A percentile compares a stretch with the other conserved stretches of the same genome.
These are phyloP conservation scores for Calonectria hawksworthii DNA, from an alignment of 2,329 filamentous ascomycete species.

Conservation along the genomic window DNA sequence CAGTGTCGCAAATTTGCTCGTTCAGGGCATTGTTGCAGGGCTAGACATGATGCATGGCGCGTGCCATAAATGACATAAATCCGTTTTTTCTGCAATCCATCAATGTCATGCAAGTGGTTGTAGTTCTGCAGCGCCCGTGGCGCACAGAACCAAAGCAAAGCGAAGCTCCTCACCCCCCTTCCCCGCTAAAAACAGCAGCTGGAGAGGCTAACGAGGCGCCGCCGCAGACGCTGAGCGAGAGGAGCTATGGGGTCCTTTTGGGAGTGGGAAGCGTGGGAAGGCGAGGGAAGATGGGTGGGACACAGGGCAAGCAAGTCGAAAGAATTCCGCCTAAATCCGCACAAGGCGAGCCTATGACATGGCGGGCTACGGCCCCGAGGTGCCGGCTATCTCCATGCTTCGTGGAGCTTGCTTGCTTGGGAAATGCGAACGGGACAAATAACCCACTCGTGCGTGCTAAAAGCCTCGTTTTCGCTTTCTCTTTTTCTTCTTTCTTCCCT, in stretches of 20 bases:
- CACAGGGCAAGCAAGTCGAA: neutral
- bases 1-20: neutral
- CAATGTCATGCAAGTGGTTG: neutral
- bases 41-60: neutral
- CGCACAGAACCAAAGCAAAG: neutral
- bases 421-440: conserved; percentile 14
- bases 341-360: conserved; percentile 21
- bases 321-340: conserved; percentile 12
- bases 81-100: neutral
- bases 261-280: neutral
- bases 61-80: neutral
- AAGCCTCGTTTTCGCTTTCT: conserved; percentile 4
- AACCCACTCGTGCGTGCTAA: conserved; percentile 11
- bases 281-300: neutral
- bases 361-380: conserved; percentile 16
- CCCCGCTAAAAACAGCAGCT: neutral
- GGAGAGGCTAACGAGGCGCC: neutral
- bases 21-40: neutral
- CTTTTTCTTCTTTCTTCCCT: neutral
- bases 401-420: conserved; percentile 13
- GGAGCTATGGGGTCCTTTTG: neutral
- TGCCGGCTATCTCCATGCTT: conserved; percentile 19
- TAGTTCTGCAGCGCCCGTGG: neutral
- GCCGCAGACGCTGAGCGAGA: conserved; percentile 5
- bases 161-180: neutral